phyloP scores from a whole-genome alignment of 148 eudicot species.

The Fagopyrum homotropicum region DNA sequence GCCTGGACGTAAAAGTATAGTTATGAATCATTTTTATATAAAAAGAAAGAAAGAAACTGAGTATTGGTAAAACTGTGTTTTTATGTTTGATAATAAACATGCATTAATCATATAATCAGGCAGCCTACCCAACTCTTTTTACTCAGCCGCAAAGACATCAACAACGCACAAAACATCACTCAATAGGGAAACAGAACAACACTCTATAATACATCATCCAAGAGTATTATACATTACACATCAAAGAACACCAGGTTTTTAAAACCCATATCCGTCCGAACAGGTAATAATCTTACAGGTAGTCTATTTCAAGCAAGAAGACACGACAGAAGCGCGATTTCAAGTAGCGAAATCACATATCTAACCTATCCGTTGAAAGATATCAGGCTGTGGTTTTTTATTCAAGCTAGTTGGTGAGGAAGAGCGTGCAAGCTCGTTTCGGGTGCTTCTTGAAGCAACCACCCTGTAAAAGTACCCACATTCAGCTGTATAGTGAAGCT shows the following conservation, averaged over 20 bases:
- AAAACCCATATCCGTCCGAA: not conserved
- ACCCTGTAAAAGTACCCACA: not conserved
- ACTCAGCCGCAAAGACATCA: not conserved
- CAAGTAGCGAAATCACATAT: not conserved
- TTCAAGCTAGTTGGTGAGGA: conserved; percentile 8
- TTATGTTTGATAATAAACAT: too few relatives aligned
- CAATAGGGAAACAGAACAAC: not conserved
- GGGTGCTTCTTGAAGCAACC: conserved; percentile 3
- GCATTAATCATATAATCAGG: not conserved
- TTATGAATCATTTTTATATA: too few relatives aligned
- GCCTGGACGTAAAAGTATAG: too few relatives aligned
- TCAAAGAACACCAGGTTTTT: not conserved
- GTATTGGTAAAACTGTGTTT: too few relatives aligned
- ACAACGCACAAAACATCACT: not conserved
- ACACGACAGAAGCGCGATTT: not conserved
- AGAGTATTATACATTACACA: conserved; percentile 1
- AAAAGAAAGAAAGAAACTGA: too few relatives aligned
- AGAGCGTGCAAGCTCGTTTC: not conserved
- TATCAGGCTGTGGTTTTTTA: not conserved
- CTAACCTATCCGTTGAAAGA: not conserved
- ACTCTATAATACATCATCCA: conserved; percentile 1
- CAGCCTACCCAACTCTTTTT: not conserved
- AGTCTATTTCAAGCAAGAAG: not conserved
- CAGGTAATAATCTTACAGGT: not conserved
- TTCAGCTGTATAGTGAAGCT: conserved; percentile 8